Evolutionary conservation across 352 stramenopile species (phyloP).

Genomic region (Globisporangium viniferum): DNA sequence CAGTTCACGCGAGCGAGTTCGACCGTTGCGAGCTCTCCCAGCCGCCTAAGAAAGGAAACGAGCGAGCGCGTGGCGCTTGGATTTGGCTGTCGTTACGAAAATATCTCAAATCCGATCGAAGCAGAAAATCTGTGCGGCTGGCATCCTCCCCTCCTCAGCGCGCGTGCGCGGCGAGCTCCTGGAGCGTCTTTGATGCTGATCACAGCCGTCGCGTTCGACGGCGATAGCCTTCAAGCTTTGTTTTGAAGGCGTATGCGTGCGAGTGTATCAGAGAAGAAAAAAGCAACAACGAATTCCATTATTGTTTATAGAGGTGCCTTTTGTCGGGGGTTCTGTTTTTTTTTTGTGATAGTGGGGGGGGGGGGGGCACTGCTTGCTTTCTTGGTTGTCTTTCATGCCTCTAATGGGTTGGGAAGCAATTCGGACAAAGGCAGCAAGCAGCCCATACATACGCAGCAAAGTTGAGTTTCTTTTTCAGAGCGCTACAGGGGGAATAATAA

Average conservation of each 20-base stretch:
- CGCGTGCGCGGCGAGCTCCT: too few relatives aligned
- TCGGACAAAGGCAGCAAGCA: background rate
- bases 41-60: background rate
- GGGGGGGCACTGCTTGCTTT: constrained; percentile 1
- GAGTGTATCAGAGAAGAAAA: background rate
- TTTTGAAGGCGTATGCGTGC: background rate
- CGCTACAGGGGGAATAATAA: constrained; percentile 25
- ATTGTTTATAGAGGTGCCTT: constrained; percentile 13
- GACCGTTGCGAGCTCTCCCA: background rate
- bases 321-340: constrained; percentile 1
- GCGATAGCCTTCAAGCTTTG: background rate
- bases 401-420: background rate
- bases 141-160: background rate
- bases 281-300: constrained; percentile 15
- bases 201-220: background rate
- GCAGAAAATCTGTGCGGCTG: background rate
- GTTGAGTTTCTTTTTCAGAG: constrained; percentile 4
- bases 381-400: background rate
- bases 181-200: background rate
- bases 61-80: background rate
- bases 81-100: constrained; percentile 4
- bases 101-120: background rate
- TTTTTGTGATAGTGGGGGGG: background rate
- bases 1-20: background rate
- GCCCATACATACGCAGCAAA: constrained; percentile 18